A percentile compares a stretch with the other conserved stretches of the same genome.
Evolutionary conservation across 2,329 filamentous ascomycete genomes (phyloP).

Genomic region (Aureobasidium vineae): DNA sequence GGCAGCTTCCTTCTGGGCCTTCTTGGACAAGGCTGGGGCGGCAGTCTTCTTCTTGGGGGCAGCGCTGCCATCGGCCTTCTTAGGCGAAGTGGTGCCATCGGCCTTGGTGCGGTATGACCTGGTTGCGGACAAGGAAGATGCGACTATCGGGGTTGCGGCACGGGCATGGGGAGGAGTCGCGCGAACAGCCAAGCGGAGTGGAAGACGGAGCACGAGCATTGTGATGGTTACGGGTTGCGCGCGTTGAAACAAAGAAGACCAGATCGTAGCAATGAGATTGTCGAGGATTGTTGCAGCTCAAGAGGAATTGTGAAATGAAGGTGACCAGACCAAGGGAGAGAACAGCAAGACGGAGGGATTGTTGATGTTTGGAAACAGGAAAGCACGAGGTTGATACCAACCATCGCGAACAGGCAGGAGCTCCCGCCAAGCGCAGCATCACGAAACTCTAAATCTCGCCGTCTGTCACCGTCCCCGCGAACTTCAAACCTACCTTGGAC

Average conservation of each 20-base stretch:
- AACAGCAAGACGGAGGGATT: background rate
- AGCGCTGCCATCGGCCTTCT: slow-evolving; percentile 3
- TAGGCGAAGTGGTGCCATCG: slow-evolving; percentile 20
- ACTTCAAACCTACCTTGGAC: background rate
- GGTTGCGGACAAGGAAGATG: background rate
- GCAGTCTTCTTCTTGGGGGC: slow-evolving; percentile 20
- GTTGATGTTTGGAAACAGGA: background rate
- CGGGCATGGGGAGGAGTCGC: background rate
- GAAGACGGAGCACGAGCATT: slow-evolving; percentile 28
- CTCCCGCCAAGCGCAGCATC: slow-evolving; percentile 1
- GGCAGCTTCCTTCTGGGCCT: slow-evolving; percentile 7
- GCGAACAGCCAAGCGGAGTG: slow-evolving; percentile 24
- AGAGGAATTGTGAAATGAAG: background rate
- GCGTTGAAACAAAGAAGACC: background rate
- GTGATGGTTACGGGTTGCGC: slow-evolving; percentile 1
- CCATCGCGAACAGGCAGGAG: background rate
- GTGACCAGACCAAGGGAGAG: background rate
- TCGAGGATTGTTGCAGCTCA: slow-evolving; percentile 1
- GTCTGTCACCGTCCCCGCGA: background rate
- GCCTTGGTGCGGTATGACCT: background rate
- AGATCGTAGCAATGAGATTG: background rate
- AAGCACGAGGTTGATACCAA: slow-evolving; percentile 12
- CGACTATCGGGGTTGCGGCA: slow-evolving; percentile 6
- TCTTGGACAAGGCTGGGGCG: background rate
- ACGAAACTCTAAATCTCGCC: slow-evolving; percentile 3